Evolutionary conservation across 495 filamentous ascomycete species (phyloP).

Genomic region (Daldinia concentrica): DNA sequence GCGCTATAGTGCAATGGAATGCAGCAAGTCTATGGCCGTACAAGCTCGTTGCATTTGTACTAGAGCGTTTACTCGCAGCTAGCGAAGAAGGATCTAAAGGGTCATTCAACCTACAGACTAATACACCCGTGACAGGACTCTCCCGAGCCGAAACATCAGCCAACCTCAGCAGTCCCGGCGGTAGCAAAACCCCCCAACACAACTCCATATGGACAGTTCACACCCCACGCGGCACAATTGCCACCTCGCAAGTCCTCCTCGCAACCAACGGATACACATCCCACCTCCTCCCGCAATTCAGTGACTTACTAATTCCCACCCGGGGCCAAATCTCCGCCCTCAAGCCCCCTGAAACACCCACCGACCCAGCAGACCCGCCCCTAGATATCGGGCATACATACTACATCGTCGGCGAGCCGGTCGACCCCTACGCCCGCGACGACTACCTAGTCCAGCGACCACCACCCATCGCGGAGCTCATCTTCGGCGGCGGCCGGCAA

Average conservation of each 20-base stretch:
- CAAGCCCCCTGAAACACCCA: conserved; percentile 55
- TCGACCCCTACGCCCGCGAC: conserved; percentile 54
- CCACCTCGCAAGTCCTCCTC: conserved; percentile 69
- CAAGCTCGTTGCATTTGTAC: conserved; percentile 73
- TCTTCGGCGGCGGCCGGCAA: conserved; percentile 64
- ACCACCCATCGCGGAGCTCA: conserved; percentile 65
- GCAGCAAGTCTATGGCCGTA: conserved; percentile 78
- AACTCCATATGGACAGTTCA: conserved; percentile 59
- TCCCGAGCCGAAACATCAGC: conserved; percentile 22
- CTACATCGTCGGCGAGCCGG: conserved; percentile 64
- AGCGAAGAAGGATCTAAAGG: conserved; percentile 14
- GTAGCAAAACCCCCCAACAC: conserved; percentile 13
- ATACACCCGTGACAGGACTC: conserved; percentile 69
- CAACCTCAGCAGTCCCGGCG: conserved; percentile 22
- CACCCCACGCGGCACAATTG: conserved; percentile 70
- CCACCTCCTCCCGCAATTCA: conserved; percentile 72
- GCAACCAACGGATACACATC: conserved; percentile 83
- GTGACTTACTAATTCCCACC: conserved; percentile 78
- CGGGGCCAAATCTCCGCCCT: conserved; percentile 78
- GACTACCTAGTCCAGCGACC: conserved; percentile 83
- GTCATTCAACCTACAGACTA: conserved; percentile 76
- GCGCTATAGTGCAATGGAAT: conserved; percentile 57
- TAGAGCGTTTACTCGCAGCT: conserved; percentile 63
- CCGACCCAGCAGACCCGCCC: conserved; percentile 23
- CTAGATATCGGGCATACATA: conserved; percentile 63